Evolutionary conservation across 1,284 basidiomycete genomes (phyloP), one percentile per base, ranked within the genome.

Genomic region (Boletellus deceptivus): DNA sequence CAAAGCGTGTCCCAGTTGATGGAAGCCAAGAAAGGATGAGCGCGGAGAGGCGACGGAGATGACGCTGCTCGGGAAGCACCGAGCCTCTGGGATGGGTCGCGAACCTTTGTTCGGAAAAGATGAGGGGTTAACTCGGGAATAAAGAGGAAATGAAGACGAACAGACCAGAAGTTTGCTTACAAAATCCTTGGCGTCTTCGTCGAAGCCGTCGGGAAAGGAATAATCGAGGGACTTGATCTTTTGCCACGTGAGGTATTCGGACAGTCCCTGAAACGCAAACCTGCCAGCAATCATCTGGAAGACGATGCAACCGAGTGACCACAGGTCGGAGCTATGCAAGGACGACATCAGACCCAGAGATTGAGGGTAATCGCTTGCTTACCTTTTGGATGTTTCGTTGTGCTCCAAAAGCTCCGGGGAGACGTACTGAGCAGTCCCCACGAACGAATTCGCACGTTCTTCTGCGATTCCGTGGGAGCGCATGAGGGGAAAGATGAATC

Each of bases 381-480:
- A 86, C 87, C 84, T 84, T 69, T 77, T 82, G 57, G 82, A 86
- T 14, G 85, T 86, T 63, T 83, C 82, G 56, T 88, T 87, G 43
- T 81, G 79, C 50, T 87, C 82, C 18, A 99, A 74, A 10, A 99
- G 77, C 70, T 99, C 96, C 1, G 96, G 96, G 10, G 91, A 88
- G 52, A 98, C 91, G 65, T 98, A 99, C 61, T 98, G 93, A 0
- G 96, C 93, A 1, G 95, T 97, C 10, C 96, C 96, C 20, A 99
- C 97, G 70, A 97, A 99, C 0, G 92, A 93, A 56, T 83, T 85
- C 11, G 86, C 77, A 22, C 77, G 73, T 59, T 80, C 74, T 48
- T 69, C 78, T 79, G 58, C 6, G 29, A 51, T 38, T 10, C 42
- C 42, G 29, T 33, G 16, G 16, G 22, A 11, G 18, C 46, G 53